phyloP scores from a whole-genome alignment of 371 early-diverging fungal genomes.

The Mortierella sp. region DNA sequence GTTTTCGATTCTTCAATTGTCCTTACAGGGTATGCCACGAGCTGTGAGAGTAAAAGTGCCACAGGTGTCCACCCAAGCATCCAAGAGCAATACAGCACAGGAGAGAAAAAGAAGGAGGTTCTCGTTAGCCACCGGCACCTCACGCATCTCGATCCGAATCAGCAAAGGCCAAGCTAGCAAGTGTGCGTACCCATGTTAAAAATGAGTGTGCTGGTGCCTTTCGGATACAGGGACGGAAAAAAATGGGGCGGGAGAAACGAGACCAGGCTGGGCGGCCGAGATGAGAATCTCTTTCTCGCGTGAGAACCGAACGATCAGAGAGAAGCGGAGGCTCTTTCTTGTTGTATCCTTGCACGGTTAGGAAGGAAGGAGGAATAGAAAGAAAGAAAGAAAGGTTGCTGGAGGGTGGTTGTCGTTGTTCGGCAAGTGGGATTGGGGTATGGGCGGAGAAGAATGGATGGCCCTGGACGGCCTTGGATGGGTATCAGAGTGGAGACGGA shows the following conservation, averaged over 20 bases:
- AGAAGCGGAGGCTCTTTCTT: not conserved
- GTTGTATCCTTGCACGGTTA: not conserved
- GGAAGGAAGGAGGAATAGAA: constrained; percentile 1
- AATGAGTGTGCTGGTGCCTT: not conserved
- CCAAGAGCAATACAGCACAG: too few species aligned
- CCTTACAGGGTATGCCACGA: constrained; percentile 32
- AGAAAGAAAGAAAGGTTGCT: not conserved
- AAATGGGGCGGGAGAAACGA: not conserved
- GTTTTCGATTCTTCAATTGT: not conserved
- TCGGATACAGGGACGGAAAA: too few species aligned
- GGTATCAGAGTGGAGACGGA: too few species aligned
- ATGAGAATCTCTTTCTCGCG: not conserved
- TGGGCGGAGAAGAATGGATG: not conserved
- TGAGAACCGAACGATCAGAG: too few species aligned
- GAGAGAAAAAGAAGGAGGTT: too few species aligned
- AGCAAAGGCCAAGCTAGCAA: too few species aligned
- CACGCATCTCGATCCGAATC: too few species aligned
- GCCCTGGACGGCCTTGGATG: too few species aligned
- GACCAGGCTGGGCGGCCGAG: not conserved
- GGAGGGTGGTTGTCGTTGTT: not conserved
- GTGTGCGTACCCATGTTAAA: too few species aligned
- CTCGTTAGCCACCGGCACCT: too few species aligned
- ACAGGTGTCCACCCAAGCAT: too few species aligned
- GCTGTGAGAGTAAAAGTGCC: constrained; percentile 1
- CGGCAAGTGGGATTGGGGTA: too few species aligned